These are phyloP conservation scores for Neofusicoccum cordaticola DNA, from an alignment of 2,329 filamentous ascomycete genomes.

Conservation along the genomic window DNA sequence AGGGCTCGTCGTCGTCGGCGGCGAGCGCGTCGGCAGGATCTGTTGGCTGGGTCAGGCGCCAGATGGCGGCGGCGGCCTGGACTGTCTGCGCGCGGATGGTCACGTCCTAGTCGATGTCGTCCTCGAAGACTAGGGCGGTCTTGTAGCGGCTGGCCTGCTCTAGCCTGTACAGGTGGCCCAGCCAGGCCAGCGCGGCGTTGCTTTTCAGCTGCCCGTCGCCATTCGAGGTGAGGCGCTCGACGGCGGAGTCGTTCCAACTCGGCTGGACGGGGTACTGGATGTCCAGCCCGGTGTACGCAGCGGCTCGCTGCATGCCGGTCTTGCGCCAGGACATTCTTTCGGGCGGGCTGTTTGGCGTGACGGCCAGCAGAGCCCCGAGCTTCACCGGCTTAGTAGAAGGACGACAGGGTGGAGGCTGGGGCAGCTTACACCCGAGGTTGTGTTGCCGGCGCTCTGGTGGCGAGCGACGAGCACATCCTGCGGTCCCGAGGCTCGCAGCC, in stretches of 20 bases:
- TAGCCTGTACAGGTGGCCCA: constrained; percentile 16
- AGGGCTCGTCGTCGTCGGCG: constrained; percentile 20
- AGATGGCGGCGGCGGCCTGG: constrained; percentile 19
- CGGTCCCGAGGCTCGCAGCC: too few species aligned
- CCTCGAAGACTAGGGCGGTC: constrained; percentile 22
- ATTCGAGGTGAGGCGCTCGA: not conserved
- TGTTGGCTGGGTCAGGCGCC: constrained; percentile 5
- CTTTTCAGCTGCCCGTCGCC: not conserved
- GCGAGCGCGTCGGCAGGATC: too few species aligned
- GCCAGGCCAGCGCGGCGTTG: not conserved
- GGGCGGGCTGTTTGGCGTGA: constrained; percentile 6
- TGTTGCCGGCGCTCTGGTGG: too few species aligned
- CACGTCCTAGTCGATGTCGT: constrained; percentile 24
- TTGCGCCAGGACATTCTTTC: constrained; percentile 1
- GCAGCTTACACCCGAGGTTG: too few species aligned
- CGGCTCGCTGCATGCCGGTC: constrained; percentile 12
- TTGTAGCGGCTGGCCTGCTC: not conserved
- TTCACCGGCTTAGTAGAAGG: not conserved
- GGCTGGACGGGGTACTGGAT: constrained; percentile 10
- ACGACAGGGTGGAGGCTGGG: too few species aligned
- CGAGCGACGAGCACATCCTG: too few species aligned
- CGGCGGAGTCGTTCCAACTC: not conserved
- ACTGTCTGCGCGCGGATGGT: constrained; percentile 20
- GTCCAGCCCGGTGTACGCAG: constrained; percentile 9
- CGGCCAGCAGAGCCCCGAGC: constrained; percentile 10